A percentile compares a stretch with the other conserved stretches of the same genome.
Evolutionary conservation across 805 yeast genomes (phyloP).

Genomic region (Torulaspora microellipsoides): DNA sequence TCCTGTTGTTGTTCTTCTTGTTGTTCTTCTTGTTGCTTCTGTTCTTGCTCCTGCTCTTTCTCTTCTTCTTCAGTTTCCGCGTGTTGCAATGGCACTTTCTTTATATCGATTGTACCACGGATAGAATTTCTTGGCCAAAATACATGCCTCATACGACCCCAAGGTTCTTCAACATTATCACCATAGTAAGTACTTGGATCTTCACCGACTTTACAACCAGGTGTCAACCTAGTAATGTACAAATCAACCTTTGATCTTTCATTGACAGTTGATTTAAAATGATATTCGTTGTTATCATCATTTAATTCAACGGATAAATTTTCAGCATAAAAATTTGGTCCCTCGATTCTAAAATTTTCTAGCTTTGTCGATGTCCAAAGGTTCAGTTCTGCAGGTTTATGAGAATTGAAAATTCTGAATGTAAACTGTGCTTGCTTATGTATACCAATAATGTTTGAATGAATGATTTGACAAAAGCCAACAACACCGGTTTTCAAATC

Average conservation of each 20-base stretch:
- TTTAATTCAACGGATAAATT: slow-evolving; percentile 58
- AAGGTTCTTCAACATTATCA: slow-evolving; percentile 73
- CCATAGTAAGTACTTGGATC: slow-evolving; percentile 88
- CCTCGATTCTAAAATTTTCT: slow-evolving; percentile 69
- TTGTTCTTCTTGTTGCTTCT: slow-evolving; percentile 3
- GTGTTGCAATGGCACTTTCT: slow-evolving; percentile 20
- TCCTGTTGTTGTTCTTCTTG: slow-evolving; percentile 12
- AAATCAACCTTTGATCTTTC: slow-evolving; percentile 70
- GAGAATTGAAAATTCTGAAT: slow-evolving; percentile 58
- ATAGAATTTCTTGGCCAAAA: slow-evolving; percentile 92
- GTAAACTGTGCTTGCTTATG: slow-evolving; percentile 93
- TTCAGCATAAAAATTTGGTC: slow-evolving; percentile 76
- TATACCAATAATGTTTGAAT: slow-evolving; percentile 84
- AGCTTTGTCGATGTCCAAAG: slow-evolving; percentile 91
- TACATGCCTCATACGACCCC: slow-evolving; percentile 96
- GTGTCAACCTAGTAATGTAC: slow-evolving; percentile 52
- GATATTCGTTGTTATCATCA: slow-evolving; percentile 49
- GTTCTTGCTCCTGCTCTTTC: slow-evolving; percentile 7
- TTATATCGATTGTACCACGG: slow-evolving; percentile 56
- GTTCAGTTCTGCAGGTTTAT: slow-evolving; percentile 24
- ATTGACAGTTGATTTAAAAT: slow-evolving; percentile 60
- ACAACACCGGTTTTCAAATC: slow-evolving; percentile 56
- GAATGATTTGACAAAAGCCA: slow-evolving; percentile 93
- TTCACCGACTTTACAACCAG: slow-evolving; percentile 85
- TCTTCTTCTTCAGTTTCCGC: slow-evolving; percentile 8